phyloP scores from a whole-genome alignment of 2,329 filamentous ascomycete genomes.

The Pseudogymnoascus sp. region DNA sequence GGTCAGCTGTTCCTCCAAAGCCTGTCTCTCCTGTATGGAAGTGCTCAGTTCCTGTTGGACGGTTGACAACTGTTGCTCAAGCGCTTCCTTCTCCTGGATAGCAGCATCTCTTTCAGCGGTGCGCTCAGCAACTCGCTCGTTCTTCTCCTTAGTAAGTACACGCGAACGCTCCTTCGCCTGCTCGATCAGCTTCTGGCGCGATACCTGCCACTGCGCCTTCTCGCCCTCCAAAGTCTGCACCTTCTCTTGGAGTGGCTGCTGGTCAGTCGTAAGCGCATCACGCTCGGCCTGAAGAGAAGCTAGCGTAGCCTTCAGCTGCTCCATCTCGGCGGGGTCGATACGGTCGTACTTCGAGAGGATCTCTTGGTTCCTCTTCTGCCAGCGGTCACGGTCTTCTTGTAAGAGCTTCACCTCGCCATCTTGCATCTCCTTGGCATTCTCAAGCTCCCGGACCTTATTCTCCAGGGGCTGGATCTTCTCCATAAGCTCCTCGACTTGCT shows the following conservation, averaged over 20 bases:
- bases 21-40: constrained; percentile 29
- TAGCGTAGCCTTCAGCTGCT: constrained; percentile 76
- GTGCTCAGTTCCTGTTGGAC: constrained; percentile 44
- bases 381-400: constrained; percentile 84
- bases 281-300: constrained; percentile 57
- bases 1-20: constrained; percentile 30
- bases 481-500: constrained; percentile 66
- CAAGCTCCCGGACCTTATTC: constrained; percentile 69
- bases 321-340: constrained; percentile 86
- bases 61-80: constrained; percentile 25
- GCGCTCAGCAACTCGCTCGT: constrained; percentile 40
- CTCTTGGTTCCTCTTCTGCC: constrained; percentile 92
- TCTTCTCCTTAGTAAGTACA: constrained; percentile 46
- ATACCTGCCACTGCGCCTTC: constrained; percentile 44
- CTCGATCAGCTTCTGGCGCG: constrained; percentile 47
- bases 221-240: constrained; percentile 48
- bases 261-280: constrained; percentile 35
- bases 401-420: constrained; percentile 76
- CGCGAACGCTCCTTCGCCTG: constrained; percentile 55
- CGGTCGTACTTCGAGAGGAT: constrained; percentile 95
- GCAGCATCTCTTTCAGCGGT: constrained; percentile 26
- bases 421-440: constrained; percentile 62
- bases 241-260: constrained; percentile 43
- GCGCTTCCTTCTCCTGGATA: constrained; percentile 35
- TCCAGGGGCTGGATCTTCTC: constrained; percentile 75